Conservation (phyloP, 805 yeast species). For the Candida ovalis region DNA sequence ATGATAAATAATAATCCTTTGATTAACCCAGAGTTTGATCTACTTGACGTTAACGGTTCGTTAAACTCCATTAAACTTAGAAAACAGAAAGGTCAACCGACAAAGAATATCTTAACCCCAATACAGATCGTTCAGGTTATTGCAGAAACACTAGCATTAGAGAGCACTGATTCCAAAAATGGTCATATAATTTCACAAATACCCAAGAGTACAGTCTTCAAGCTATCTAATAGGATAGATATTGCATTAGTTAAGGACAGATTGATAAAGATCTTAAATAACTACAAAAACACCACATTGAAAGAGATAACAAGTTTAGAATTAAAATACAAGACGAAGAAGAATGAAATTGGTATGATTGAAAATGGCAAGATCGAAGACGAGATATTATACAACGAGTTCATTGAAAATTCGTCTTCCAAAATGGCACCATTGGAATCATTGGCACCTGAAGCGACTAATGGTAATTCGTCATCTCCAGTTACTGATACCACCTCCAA, state of each 20-base stretch:
- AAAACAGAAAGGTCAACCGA: slow-evolving; percentile 17
- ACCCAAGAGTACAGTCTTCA: slow-evolving; percentile 32
- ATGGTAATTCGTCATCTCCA: neutral
- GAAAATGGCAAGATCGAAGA: slow-evolving; percentile 40
- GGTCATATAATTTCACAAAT: slow-evolving; percentile 31
- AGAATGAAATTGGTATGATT: slow-evolving; percentile 37
- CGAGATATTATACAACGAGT: slow-evolving; percentile 27
- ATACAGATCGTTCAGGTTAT: slow-evolving; percentile 34
- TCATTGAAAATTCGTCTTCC: slow-evolving; percentile 8
- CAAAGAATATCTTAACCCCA: slow-evolving; percentile 27
- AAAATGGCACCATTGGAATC: neutral
- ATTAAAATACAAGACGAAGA: slow-evolving; percentile 30
- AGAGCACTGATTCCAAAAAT: slow-evolving; percentile 23
- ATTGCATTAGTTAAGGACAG: slow-evolving; percentile 32
- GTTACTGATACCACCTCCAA: too few species aligned
- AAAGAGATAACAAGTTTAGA: slow-evolving; percentile 38
- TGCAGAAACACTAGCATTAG: slow-evolving; percentile 32
- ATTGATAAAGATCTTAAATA: slow-evolving; percentile 30
- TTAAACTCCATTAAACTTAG: slow-evolving; percentile 19
- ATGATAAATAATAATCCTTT: slow-evolving; percentile 36
- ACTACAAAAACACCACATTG: slow-evolving; percentile 31
- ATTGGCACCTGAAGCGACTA: neutral
- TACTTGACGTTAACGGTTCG: slow-evolving; percentile 29
- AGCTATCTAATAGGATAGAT: slow-evolving; percentile 29
- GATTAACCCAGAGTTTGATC: slow-evolving; percentile 33